Evolutionary conservation across 208 protist species (phyloP).

Genomic region (Porcisia hertigi): DNA sequence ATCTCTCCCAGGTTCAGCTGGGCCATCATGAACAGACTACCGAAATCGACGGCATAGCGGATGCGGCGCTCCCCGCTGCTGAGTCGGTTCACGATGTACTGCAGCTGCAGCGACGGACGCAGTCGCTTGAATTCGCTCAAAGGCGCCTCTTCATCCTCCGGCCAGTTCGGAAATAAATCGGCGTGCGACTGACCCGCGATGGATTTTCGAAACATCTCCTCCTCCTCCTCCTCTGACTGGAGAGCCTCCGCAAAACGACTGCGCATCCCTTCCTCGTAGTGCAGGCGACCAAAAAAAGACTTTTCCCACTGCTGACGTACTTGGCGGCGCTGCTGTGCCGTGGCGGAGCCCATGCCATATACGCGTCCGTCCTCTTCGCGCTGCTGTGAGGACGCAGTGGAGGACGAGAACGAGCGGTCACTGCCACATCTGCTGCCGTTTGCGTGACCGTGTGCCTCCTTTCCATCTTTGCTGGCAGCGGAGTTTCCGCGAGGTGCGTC

Average conservation of each 20-base stretch:
- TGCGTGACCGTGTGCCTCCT: not conserved
- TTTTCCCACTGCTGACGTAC: slow-evolving; percentile 79
- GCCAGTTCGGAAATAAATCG: slow-evolving; percentile 66
- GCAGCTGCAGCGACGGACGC: slow-evolving; percentile 49
- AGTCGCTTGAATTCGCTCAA: slow-evolving; percentile 49
- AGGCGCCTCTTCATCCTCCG: slow-evolving; percentile 75
- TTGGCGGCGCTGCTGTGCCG: slow-evolving; percentile 61
- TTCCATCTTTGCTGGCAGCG: not conserved
- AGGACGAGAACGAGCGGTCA: slow-evolving; percentile 14
- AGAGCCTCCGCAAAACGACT: slow-evolving; percentile 58
- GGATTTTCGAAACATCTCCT: slow-evolving; percentile 6
- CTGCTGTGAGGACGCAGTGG: slow-evolving; percentile 3
- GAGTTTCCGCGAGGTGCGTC: slow-evolving; percentile 6
- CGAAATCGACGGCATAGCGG: slow-evolving; percentile 74
- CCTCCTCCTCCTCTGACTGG: slow-evolving; percentile 51
- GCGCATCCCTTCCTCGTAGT: slow-evolving; percentile 86
- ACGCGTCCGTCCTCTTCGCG: slow-evolving; percentile 23
- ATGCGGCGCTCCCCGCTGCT: slow-evolving; percentile 81
- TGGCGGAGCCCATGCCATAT: slow-evolving; percentile 37
- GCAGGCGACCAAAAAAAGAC: slow-evolving; percentile 82
- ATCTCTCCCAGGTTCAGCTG: slow-evolving; percentile 82
- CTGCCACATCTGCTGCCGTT: not conserved
- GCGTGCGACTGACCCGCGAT: slow-evolving; percentile 30
- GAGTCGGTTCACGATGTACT: slow-evolving; percentile 78
- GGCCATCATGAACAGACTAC: slow-evolving; percentile 83